Conservation (phyloP, 768 basidiomycete species). For the Hortiboletus campestris region DNA sequence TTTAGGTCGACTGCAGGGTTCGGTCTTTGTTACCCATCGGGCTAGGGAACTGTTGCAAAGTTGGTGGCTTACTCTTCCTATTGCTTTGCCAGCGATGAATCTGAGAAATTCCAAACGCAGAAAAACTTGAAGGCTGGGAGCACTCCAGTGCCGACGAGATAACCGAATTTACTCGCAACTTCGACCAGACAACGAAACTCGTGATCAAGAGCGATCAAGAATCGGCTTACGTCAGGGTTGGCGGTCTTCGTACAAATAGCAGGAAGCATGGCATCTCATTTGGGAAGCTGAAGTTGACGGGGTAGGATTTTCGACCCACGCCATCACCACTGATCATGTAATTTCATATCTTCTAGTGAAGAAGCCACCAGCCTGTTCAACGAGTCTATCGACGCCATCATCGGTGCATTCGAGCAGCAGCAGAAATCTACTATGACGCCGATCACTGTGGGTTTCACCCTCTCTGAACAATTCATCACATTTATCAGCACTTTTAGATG, state of each 20-base stretch:
- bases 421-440: not conserved
- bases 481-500: not conserved
- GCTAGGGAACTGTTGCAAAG: not conserved
- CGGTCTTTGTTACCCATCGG: constrained; percentile 37
- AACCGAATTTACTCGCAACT: constrained; percentile 1
- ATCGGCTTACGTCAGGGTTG: constrained; percentile 10
- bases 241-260: not conserved
- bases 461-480: not conserved
- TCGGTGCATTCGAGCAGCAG: constrained; percentile 12
- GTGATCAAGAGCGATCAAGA: constrained; percentile 5
- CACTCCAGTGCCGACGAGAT: not conserved
- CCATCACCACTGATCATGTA: too few species aligned
- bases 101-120: not conserved
- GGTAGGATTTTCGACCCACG: not conserved
- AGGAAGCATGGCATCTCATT: not conserved
- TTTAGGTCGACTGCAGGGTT: constrained; percentile 45
- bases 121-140: constrained; percentile 1
- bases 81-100: not conserved
- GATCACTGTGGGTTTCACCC: constrained; percentile 1
- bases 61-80: not conserved
- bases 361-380: too few species aligned
- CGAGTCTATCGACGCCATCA: not conserved
- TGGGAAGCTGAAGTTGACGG: constrained; percentile 13
- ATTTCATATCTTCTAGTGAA: too few species aligned
- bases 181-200: constrained; percentile 2